Evolutionary conservation across 2,329 filamentous ascomycete genomes (phyloP), one percentile per base, ranked within the genome.

Genomic region (Talaromyces verruculosus): DNA sequence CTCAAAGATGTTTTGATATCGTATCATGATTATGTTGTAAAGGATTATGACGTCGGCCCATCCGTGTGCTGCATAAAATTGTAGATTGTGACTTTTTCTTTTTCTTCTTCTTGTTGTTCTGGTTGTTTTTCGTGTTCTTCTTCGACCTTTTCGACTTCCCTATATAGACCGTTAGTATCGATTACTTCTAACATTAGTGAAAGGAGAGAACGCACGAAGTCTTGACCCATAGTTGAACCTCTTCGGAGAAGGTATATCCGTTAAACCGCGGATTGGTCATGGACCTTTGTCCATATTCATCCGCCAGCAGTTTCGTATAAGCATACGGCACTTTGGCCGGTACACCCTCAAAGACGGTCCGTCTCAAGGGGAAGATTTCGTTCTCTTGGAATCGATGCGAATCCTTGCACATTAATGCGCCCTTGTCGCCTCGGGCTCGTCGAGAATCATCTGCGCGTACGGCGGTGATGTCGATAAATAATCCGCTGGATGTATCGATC

Each of bases 391-490:
- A 88, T 39, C 78, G 75, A 70, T 88, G 86, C 8, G 76, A 77
- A 73, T 88, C 86, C 72, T 88, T 88, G 71, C 83, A 85, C 76
- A 82, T 83, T 74, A 87, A 77, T 7, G 77, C 78, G 5, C 79
- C 81, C 10, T 75, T 61, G 1, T 75, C 65, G 0, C 82, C 83
- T 3, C 72, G 65, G 0, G 72, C 72, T 55, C 80, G 74, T 6
- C 76, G 77, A 0, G 75, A 75, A 17, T 77, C 70, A 67, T 86
- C 82, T 11, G 78, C 78, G 61, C 85, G 79, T 5, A 88, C 77
- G 5, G 84, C 83, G 0, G 86, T 88, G 67, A 88, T 86, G 71
- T 88, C 86, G 69, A 88, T 87, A 70, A 87, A 88, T 0, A 88
- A 73, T 0, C 86, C 86, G 0, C 83, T 87, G 0, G 81, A 77